A percentile compares a stretch with the other conserved stretches of the same genome.
Conservation (phyloP, 768 basidiomycete genomes). For the Hemileccinum rubropunctum region DNA sequence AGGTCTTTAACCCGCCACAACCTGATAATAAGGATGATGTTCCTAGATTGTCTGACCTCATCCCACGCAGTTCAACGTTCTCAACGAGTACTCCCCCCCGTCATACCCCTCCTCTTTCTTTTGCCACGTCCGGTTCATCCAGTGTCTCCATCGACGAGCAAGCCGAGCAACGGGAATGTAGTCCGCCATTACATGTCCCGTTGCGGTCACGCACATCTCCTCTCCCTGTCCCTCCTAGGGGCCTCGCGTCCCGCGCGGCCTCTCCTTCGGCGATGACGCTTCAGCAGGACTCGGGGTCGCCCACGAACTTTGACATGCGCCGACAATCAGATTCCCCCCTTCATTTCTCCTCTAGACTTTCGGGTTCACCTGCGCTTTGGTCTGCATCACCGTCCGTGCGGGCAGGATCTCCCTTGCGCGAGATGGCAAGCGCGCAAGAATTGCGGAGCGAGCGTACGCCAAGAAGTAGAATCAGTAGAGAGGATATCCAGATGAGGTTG, state of each 20-base stretch:
- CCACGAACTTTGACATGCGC: slow-evolving; percentile 13
- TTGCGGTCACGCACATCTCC: slow-evolving; percentile 4
- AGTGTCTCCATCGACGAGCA: slow-evolving; percentile 12
- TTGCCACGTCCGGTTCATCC: slow-evolving; percentile 17
- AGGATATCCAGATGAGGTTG: slow-evolving; percentile 51
- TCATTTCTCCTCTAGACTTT: slow-evolving; percentile 11
- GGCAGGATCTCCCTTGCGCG: slow-evolving; percentile 30
- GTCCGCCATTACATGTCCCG: background rate
- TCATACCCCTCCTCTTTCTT: slow-evolving; percentile 17
- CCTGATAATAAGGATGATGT: slow-evolving; percentile 10
- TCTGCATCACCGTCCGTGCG: slow-evolving; percentile 21
- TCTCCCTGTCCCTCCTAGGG: background rate
- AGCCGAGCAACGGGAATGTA: slow-evolving; percentile 4
- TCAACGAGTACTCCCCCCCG: slow-evolving; percentile 30
- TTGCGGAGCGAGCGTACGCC: slow-evolving; percentile 18
- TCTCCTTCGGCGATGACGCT: slow-evolving; percentile 10
- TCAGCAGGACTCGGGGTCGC: slow-evolving; percentile 19
- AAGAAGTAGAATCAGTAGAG: slow-evolving; percentile 49
- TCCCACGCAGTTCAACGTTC: slow-evolving; percentile 22
- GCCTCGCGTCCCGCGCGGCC: slow-evolving; percentile 1
- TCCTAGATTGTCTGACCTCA: slow-evolving; percentile 23
- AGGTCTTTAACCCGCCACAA: slow-evolving; percentile 16
- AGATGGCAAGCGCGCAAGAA: slow-evolving; percentile 20
- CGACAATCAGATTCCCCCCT: slow-evolving; percentile 25
- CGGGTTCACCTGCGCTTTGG: slow-evolving; percentile 18